Conservation (phyloP, 768 basidiomycete species). For the Tricholoma sp. region DNA sequence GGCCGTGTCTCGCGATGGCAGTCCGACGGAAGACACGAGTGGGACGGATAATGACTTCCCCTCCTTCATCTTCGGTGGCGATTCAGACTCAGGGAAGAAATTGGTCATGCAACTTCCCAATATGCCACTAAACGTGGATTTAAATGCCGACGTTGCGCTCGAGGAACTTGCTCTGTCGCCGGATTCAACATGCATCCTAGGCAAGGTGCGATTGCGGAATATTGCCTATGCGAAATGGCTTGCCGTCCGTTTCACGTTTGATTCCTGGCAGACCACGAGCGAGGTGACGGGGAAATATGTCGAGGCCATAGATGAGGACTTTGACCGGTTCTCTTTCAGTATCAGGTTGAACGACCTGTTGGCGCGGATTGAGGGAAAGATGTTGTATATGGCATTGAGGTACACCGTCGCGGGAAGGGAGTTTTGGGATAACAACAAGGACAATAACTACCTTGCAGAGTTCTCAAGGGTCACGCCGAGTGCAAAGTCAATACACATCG, state of each 20-base stretch:
- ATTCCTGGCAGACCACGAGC: conserved; percentile 93
- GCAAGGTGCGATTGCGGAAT: conserved; percentile 76
- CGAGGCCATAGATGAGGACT: conserved; percentile 40
- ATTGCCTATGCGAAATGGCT: conserved; percentile 85
- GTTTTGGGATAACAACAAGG: conserved; percentile 89
- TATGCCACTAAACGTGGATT: conserved; percentile 46
- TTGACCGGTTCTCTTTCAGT: conserved; percentile 74
- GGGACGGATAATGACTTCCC: conserved; percentile 78
- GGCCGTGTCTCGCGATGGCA: conserved; percentile 87
- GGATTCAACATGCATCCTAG: conserved; percentile 56
- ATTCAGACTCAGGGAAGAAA: conserved; percentile 27
- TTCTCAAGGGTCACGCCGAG: conserved; percentile 41
- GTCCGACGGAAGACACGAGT: conserved; percentile 78
- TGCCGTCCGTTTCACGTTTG: conserved; percentile 87
- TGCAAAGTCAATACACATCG: conserved; percentile 18
- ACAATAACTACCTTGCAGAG: conserved; percentile 70
- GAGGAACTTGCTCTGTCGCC: conserved; percentile 49
- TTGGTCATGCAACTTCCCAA: conserved; percentile 64
- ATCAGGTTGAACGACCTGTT: conserved; percentile 78
- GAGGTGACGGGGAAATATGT: conserved; percentile 80
- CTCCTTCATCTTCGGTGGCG: conserved; percentile 52
- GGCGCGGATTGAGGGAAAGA: conserved; percentile 75
- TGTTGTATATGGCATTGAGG: conserved; percentile 71
- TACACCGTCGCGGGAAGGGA: conserved; percentile 69
- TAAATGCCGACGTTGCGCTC: conserved; percentile 43